Conservation (phyloP, 768 basidiomycete genomes). For the Psilocybe cubensis region DNA sequence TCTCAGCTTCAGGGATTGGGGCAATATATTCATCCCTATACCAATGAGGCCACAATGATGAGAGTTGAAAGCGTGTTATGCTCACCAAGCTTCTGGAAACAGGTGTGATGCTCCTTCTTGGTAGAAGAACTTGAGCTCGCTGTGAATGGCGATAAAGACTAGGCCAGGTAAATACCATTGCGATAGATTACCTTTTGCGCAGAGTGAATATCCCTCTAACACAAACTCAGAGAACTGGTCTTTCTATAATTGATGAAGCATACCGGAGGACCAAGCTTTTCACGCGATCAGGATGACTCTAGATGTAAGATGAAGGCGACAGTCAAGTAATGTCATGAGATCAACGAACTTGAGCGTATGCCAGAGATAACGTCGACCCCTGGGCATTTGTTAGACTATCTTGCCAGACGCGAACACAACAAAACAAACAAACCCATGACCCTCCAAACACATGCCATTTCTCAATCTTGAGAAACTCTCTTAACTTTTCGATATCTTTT, state of each 20-base stretch:
- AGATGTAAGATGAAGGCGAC: conserved; percentile 5
- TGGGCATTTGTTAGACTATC: conserved; percentile 20
- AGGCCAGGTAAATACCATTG: background rate
- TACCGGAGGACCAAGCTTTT: conserved; percentile 79
- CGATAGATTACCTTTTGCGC: conserved; percentile 55
- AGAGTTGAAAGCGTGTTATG: background rate
- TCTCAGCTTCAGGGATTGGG: conserved; percentile 79
- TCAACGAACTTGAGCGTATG: conserved; percentile 75
- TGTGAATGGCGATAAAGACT: conserved; percentile 13
- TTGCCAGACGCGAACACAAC: background rate
- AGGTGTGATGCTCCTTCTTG: conserved; percentile 82
- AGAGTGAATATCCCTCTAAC: conserved; percentile 87
- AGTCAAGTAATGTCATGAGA: background rate
- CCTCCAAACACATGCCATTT: conserved; percentile 97
- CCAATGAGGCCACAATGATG: background rate
- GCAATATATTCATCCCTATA: conserved; percentile 82
- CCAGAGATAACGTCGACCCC: conserved; percentile 88
- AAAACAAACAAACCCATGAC: conserved; percentile 64
- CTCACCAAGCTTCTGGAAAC: conserved; percentile 88
- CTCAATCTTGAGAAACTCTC: conserved; percentile 74
- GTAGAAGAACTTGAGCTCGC: conserved; percentile 92
- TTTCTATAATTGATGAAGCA: conserved; percentile 11
- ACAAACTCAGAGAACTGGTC: background rate
- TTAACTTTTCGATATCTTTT: conserved; percentile 83
- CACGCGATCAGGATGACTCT: conserved; percentile 84